Base-by-base conservation (phyloP, 164 flowering plant genomes). In the Houttuynia cordata region DNA sequence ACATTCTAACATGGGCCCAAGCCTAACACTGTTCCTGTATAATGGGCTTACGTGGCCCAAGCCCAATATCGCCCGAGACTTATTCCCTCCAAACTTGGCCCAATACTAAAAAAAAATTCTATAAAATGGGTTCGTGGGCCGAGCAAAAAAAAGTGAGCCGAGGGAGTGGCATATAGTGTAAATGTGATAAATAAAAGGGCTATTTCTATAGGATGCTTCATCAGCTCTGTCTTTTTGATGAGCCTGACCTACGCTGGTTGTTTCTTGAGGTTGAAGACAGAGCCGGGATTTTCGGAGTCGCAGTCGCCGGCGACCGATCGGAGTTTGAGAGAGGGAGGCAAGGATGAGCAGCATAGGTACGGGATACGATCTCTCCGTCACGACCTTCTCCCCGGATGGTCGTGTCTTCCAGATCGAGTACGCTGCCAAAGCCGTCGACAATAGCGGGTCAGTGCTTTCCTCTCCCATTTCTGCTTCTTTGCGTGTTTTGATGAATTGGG, bases 331-430 rank as follows among this genome's bases (percentile, higher is more conserved):
- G 54, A n/a, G n/a, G n/a, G 21, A 24, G 41, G 59, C 55, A 30
- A 37, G 57, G 42, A 85, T 92, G 96, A 83, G 91, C 73, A 92
- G 93, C 84, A 92, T 92, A 13, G 98, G 96, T 15, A 92, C 98
- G 0, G 98, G 98, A 0, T 92, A 92, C 75, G 98, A 92, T 75
- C 91, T 92, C 5, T 92, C 98, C 1, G 98, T 92, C 57, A 92
- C 98, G 10, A 93, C 97, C 7, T 93, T 90, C 83, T 93, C 98
- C 13, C 98, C 97, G 14, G 97, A 93, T 61, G 98, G 98, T n/a
- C 87, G 98, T 20, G 96, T 93, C 39, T 93, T 93, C 61, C 98
- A 93, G 96, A 90, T 90, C 83, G 98, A 93, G 58, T 93, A 93
- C 76, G 98, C 97, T 12, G 85, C 96, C 64, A 92, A 92, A 68